Conservation (phyloP, 768 basidiomycete genomes). For the Cystobasidium onofrii region DNA sequence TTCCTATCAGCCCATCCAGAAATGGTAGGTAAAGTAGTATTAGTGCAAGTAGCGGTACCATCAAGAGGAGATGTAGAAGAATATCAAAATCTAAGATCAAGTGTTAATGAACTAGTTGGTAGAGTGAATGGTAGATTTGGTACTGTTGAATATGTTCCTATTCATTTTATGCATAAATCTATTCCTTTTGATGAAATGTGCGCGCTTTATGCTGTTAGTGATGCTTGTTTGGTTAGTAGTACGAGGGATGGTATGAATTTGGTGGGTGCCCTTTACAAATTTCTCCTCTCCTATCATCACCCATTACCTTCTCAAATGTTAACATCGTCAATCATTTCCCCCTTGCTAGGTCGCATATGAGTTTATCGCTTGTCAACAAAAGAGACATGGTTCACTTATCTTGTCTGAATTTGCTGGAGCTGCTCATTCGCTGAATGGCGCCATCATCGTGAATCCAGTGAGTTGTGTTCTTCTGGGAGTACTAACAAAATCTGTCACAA, state of each 20-base stretch:
- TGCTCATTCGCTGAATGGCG: slow-evolving; percentile 62
- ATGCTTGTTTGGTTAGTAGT: slow-evolving; percentile 88
- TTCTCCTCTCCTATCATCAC: background rate
- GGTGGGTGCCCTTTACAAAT: slow-evolving; percentile 52
- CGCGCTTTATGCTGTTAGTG: slow-evolving; percentile 92
- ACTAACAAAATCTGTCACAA: no score
- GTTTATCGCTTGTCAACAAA: slow-evolving; percentile 90
- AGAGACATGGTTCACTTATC: slow-evolving; percentile 90
- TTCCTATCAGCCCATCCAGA: slow-evolving; percentile 97
- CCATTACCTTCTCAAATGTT: background rate
- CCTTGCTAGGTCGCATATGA: slow-evolving; percentile 81
- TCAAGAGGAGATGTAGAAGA: slow-evolving; percentile 98
- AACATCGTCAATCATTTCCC: background rate
- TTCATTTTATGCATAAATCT: slow-evolving; percentile 98
- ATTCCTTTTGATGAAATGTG: slow-evolving; percentile 88
- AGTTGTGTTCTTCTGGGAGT: slow-evolving; percentile 34
- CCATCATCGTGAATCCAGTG: slow-evolving; percentile 86
- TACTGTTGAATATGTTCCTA: slow-evolving; percentile 98
- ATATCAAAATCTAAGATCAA: slow-evolving; percentile 91
- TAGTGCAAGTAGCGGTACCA: slow-evolving; percentile 93
- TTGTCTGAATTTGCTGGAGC: slow-evolving; percentile 97
- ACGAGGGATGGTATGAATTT: slow-evolving; percentile 99
- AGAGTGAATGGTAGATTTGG: slow-evolving; percentile 98
- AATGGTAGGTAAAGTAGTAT: slow-evolving; percentile 97
- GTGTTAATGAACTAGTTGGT: slow-evolving; percentile 95